These are phyloP conservation scores for Teunomyces tritomae DNA, from an alignment of 805 yeast genomes.

Conservation along the genomic window DNA sequence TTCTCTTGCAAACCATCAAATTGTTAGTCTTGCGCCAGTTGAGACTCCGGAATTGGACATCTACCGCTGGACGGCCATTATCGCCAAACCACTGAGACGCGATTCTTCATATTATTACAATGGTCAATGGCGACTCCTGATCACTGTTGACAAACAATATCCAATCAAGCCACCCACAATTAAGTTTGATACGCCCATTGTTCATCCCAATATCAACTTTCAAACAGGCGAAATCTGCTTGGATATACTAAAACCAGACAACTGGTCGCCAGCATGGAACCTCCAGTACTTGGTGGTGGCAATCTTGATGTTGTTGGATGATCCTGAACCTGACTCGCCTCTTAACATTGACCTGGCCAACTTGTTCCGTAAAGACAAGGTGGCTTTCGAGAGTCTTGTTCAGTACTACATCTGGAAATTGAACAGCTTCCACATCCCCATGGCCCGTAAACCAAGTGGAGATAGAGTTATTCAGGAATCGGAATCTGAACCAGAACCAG, in stretches of 20 bases:
- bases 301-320: slow-evolving; percentile 52
- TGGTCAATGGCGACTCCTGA: slow-evolving; percentile 51
- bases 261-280: slow-evolving; percentile 79
- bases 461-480: neutral
- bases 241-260: slow-evolving; percentile 53
- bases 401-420: slow-evolving; percentile 42
- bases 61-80: slow-evolving; percentile 49
- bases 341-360: slow-evolving; percentile 69
- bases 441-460: slow-evolving; percentile 3
- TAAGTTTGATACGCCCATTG: slow-evolving; percentile 42
- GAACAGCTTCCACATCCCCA: slow-evolving; percentile 20
- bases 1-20: slow-evolving; percentile 29
- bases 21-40: slow-evolving; percentile 44
- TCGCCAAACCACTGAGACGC: slow-evolving; percentile 45
- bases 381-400: slow-evolving; percentile 39
- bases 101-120: slow-evolving; percentile 50
- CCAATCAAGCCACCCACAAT: slow-evolving; percentile 62
- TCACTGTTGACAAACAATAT: slow-evolving; percentile 46
- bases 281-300: slow-evolving; percentile 55
- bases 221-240: slow-evolving; percentile 68
- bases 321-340: slow-evolving; percentile 73
- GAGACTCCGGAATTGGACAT: slow-evolving; percentile 39
- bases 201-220: slow-evolving; percentile 40
- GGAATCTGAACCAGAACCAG: neutral
- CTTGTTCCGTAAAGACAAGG: slow-evolving; percentile 43